Conservation (phyloP, 1,284 basidiomycete genomes). For the Trichosporon ovoides region DNA sequence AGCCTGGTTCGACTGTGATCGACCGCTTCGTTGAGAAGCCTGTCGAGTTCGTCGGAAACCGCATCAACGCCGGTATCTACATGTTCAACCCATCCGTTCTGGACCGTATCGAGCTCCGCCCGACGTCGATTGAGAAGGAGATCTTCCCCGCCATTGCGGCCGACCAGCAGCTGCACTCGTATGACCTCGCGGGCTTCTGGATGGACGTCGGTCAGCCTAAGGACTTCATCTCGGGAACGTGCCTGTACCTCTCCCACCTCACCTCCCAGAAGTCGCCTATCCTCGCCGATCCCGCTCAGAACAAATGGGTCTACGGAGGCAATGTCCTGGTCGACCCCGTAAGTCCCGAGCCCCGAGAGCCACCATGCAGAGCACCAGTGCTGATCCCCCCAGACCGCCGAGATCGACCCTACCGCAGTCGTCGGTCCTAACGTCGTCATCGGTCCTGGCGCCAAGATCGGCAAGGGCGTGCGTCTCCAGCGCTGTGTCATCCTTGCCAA, state of each 20-base stretch:
- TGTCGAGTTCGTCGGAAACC: conserved; percentile 55
- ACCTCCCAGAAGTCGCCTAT: conserved; percentile 49
- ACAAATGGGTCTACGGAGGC: conserved; percentile 53
- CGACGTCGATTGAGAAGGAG: conserved; percentile 56
- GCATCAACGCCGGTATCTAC: conserved; percentile 57
- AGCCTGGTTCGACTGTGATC: conserved; percentile 51
- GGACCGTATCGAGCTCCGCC: conserved; percentile 54
- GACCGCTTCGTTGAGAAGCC: conserved; percentile 57
- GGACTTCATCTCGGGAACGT: conserved; percentile 52
- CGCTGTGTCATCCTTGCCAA: conserved; percentile 54
- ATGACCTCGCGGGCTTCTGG: conserved; percentile 55
- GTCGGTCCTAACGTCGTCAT: conserved; percentile 56
- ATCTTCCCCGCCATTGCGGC: conserved; percentile 54
- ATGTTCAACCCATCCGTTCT: conserved; percentile 55
- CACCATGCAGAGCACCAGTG: neutral
- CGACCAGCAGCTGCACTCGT: conserved; percentile 53
- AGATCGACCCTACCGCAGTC: conserved; percentile 52
- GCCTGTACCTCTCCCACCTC: conserved; percentile 54
- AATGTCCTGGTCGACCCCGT: conserved; percentile 53
- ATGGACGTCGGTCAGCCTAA: conserved; percentile 57
- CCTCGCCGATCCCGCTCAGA: conserved; percentile 50
- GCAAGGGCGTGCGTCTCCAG: conserved; percentile 53
- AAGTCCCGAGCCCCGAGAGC: conserved; percentile 16
- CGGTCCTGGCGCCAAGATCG: conserved; percentile 53
- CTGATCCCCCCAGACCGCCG: conserved; percentile 45